phyloP scores from a whole-genome alignment of 2,329 filamentous ascomycete species.

The Trichoderma pleuroti region DNA sequence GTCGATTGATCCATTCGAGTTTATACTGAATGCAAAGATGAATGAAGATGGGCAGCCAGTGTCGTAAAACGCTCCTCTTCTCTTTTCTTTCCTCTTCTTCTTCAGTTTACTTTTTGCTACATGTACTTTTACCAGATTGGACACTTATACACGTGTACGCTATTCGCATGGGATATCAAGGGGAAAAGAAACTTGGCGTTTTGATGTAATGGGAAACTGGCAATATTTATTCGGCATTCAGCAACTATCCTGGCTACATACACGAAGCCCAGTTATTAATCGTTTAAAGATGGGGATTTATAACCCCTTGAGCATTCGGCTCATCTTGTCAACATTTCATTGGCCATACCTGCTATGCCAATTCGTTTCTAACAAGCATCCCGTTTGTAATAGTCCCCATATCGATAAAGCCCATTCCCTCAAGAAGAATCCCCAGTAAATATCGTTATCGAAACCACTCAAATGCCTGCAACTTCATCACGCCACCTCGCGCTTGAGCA shows the following conservation, averaged over 20 bases:
- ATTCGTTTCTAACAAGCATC: not conserved
- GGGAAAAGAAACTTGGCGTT: not conserved
- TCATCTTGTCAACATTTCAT: not conserved
- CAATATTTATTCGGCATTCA: not conserved
- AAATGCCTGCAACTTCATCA: not conserved
- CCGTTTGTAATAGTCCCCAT: not conserved
- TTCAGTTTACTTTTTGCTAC: not conserved
- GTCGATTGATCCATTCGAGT: slow-evolving; percentile 12
- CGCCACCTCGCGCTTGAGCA: not conserved
- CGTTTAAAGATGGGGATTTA: not conserved
- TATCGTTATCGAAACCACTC: not conserved
- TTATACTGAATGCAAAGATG: slow-evolving; percentile 6
- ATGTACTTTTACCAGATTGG: not conserved
- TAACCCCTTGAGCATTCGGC: not conserved
- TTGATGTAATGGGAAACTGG: not conserved
- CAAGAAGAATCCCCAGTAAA: not conserved
- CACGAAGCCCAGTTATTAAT: not conserved
- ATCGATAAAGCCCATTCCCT: not conserved
- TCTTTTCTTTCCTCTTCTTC: not conserved
- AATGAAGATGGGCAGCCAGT: not conserved
- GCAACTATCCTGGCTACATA: not conserved
- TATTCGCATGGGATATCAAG: not conserved
- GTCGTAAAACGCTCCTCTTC: not conserved
- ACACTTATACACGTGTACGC: not conserved
- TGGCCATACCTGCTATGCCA: not conserved